Percentiles rank a stretch among this genome's conserved stretches.
These are phyloP conservation scores for Daldinia eschscholtzii DNA, from an alignment of 2,329 filamentous ascomycete species.

Conservation along the genomic window DNA sequence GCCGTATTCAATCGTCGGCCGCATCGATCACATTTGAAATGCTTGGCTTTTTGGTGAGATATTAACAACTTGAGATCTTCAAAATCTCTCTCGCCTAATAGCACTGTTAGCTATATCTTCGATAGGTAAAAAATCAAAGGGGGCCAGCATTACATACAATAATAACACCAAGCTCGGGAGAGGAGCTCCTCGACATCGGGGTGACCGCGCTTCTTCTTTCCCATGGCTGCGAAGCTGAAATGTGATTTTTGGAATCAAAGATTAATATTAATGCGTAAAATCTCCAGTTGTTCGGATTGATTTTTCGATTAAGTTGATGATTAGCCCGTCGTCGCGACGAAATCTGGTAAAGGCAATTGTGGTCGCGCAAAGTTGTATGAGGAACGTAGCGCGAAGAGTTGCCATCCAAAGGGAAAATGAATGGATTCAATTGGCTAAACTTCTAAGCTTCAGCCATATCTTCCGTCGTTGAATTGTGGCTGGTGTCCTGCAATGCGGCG, in stretches of 20 bases:
- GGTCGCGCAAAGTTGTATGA: slow-evolving; percentile 36
- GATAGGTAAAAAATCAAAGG: slow-evolving; percentile 10
- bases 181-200: slow-evolving; percentile 91
- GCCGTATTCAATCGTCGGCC: slow-evolving; percentile 90
- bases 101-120: slow-evolving; percentile 45
- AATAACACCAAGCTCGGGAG: slow-evolving; percentile 94
- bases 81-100: slow-evolving; percentile 87
- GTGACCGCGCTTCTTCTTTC: slow-evolving; percentile 90
- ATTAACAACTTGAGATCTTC: slow-evolving; percentile 97
- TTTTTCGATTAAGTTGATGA: neutral
- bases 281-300: neutral
- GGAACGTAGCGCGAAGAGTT: slow-evolving; percentile 32
- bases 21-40: slow-evolving; percentile 97
- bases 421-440: slow-evolving; percentile 4
- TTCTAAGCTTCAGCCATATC: slow-evolving; percentile 36
- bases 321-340: neutral
- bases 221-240: slow-evolving; percentile 66
- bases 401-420: slow-evolving; percentile 7
- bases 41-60: slow-evolving; percentile 98
- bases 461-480: slow-evolving; percentile 11
- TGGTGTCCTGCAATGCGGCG: neutral
- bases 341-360: slow-evolving; percentile 12
- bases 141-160: slow-evolving; percentile 71
- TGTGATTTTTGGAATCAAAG: too few species aligned
- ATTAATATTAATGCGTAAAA: neutral